Base-by-base conservation (phyloP, 1,284 basidiomycete species). In the Macrocystidia cucumis region DNA sequence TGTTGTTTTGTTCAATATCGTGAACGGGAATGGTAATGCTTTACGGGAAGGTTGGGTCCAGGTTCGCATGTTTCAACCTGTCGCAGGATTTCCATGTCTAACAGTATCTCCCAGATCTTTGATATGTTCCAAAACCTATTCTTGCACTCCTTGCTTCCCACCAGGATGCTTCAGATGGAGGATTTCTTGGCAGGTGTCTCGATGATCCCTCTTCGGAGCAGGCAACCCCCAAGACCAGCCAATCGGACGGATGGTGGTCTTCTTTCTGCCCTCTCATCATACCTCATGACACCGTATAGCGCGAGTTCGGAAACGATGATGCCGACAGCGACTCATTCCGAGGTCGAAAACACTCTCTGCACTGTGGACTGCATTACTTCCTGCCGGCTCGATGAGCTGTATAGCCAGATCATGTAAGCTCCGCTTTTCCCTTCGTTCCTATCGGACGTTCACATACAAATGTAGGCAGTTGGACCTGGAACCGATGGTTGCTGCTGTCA, bases 91-190 rank as follows among this genome's bases (percentile, higher is more conserved):
- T 26, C 24, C 16, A 23, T 35, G 12, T 9, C 20, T 31, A 11
- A 38, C 37, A 19, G 30, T 28, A 22, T 30, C 11, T 22, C 17
- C 16, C 54, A 91, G 81, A 91, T 99, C 39, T 97, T 98, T 50
- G 93, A 97, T 57, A 97, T 98, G 79, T 92, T 97, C 62, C 87
- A 95, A 52, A 97, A 92, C 22, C 67, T 99, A 16, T 98, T 98
- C 62, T 62, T 95, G 28, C 88, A 97, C 55, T 93, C 91, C 3
- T 70, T 98, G 18, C 66, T 99, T 14, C 93, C 92, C 0, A 74
- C 69, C 3, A 70, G 78, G 35, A 87, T 98, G 80, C 66, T 93
- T n/a, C 84, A 90, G 52, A 93, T 97, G 87, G 91, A 93, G 54
- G 95, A 98, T 55, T 98, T 98, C 60, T 68, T 96, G 9, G 90